Evolutionary conservation across 148 eudicot genomes (phyloP).

Genomic region (Salicornia ramosissima): DNA sequence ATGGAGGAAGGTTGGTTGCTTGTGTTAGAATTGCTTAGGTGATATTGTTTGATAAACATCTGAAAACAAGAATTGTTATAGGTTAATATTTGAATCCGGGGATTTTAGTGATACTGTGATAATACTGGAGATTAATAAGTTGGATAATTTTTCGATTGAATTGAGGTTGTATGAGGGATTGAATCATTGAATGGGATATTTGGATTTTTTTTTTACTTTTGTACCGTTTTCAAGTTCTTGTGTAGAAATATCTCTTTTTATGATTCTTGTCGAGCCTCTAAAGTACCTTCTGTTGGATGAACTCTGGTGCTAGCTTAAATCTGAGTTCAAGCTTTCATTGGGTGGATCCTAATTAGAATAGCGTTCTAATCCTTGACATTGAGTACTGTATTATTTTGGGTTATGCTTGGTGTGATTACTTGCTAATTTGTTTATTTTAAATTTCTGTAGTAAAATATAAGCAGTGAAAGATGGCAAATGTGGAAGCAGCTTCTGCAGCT

Average conservation of each 20-base stretch:
- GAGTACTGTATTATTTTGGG: no score
- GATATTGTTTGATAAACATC: not conserved
- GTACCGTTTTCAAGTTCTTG: not conserved
- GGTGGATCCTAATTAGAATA: no score
- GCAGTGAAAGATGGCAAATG: constrained; percentile 50
- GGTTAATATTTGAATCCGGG: not conserved
- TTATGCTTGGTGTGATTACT: not conserved
- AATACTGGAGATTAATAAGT: not conserved
- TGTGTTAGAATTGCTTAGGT: not conserved
- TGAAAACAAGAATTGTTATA: no score
- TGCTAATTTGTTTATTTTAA: not conserved
- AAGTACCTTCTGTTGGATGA: no score
- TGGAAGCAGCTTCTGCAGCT: constrained; percentile 59
- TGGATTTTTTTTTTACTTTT: not conserved
- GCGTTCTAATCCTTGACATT: no score
- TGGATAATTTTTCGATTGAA: not conserved
- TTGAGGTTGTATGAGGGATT: no score
- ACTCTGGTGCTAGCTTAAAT: not conserved
- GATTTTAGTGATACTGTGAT: not conserved
- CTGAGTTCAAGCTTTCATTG: not conserved
- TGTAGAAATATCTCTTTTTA: not conserved
- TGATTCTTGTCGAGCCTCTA: not conserved
- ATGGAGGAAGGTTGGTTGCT: not conserved
- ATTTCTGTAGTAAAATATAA: constrained; percentile 15
- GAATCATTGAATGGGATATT: not conserved